Evolutionary conservation across 2,329 filamentous ascomycete genomes (phyloP).

Genomic region (Cladosporium sp.): DNA sequence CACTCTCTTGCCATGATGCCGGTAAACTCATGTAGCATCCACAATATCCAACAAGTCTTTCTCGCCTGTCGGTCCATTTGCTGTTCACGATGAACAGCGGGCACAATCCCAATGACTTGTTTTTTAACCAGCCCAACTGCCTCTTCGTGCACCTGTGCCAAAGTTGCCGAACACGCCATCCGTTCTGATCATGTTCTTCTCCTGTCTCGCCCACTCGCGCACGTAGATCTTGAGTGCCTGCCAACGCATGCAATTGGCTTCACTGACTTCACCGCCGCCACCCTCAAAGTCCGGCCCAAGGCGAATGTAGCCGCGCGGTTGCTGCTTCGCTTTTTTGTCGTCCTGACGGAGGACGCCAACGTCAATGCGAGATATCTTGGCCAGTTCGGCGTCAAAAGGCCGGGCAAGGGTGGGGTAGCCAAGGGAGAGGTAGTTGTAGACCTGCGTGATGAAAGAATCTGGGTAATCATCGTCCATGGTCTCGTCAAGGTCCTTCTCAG

Average conservation of each 20-base stretch:
- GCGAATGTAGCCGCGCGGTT: slow-evolving; percentile 70
- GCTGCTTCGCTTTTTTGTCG: slow-evolving; percentile 61
- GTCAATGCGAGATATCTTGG: slow-evolving; percentile 72
- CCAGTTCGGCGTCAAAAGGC: slow-evolving; percentile 80
- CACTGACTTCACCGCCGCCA: slow-evolving; percentile 45
- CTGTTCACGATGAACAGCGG: background rate
- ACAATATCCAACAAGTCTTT: background rate
- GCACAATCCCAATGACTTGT: background rate
- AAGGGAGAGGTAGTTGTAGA: slow-evolving; percentile 94
- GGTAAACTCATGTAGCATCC: background rate
- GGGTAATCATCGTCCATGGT: slow-evolving; percentile 66
- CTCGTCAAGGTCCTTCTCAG: slow-evolving; percentile 43
- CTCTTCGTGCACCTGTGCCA: slow-evolving; percentile 48
- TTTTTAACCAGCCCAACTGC: slow-evolving; percentile 44
- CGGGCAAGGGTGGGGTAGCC: slow-evolving; percentile 86
- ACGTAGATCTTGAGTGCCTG: slow-evolving; percentile 81
- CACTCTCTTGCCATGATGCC: background rate
- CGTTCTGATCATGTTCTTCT: slow-evolving; percentile 63
- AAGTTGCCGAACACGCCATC: slow-evolving; percentile 38
- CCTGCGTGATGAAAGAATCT: slow-evolving; percentile 86
- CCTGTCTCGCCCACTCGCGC: slow-evolving; percentile 84
- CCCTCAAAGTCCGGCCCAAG: slow-evolving; percentile 49
- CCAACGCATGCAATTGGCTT: slow-evolving; percentile 70
- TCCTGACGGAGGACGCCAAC: slow-evolving; percentile 69
- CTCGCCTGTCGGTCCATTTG: background rate